Evolutionary conservation across 2,329 filamentous ascomycete genomes (phyloP).

Genomic region (Achaetomium macrosporum): DNA sequence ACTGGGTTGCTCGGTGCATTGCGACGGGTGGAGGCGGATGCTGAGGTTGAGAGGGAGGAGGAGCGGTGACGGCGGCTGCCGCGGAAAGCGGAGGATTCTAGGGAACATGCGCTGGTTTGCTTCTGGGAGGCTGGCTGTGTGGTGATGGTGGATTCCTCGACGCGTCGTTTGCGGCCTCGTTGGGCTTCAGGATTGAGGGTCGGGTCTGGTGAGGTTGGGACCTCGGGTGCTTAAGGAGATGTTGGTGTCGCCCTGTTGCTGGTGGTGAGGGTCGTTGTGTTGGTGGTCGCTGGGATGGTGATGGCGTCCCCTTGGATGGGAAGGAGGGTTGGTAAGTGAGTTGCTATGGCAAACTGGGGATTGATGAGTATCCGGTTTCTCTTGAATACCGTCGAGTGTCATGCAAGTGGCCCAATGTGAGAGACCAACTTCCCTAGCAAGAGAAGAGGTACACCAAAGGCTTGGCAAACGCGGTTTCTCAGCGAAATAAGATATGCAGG

Average conservation of each 20-base stretch:
- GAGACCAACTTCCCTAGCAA: no score
- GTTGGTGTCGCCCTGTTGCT: background rate
- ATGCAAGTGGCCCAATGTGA: background rate
- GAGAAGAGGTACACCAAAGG: no score
- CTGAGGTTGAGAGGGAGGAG: conserved; percentile 28
- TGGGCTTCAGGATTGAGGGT: background rate
- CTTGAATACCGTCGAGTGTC: background rate
- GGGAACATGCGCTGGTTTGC: conserved; percentile 27
- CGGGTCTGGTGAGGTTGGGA: background rate
- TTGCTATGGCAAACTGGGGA: background rate
- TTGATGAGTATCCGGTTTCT: background rate
- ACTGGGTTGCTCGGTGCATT: no score
- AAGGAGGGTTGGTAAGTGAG: background rate
- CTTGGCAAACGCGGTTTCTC: no score
- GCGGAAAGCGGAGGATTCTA: conserved; percentile 36
- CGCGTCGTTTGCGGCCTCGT: conserved; percentile 14
- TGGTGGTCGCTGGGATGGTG: background rate
- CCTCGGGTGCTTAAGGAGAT: background rate
- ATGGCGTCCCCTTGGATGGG: background rate
- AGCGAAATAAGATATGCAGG: no score
- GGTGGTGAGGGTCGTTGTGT: background rate
- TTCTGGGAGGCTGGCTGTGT: conserved; percentile 2
- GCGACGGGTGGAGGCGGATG: no score
- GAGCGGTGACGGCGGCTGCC: conserved; percentile 38
- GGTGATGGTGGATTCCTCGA: background rate